A percentile compares a stretch with the other conserved stretches of the same genome.
Evolutionary conservation across 768 basidiomycete species (phyloP).

Genomic region (Boletus vinaceobasis): DNA sequence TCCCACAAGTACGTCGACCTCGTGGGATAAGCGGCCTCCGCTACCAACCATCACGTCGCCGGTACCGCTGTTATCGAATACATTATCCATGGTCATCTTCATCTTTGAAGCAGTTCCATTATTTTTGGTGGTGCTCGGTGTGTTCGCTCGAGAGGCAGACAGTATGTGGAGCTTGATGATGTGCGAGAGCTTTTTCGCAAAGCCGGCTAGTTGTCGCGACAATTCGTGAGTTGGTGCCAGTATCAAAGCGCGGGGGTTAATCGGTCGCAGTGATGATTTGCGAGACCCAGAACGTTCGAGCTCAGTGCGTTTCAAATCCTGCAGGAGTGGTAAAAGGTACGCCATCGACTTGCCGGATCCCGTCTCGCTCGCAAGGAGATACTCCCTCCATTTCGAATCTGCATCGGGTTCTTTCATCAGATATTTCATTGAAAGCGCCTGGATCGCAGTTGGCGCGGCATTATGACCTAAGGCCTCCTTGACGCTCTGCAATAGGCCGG

Average conservation of each 20-base stretch:
- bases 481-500: conserved; percentile 58
- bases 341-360: conserved; percentile 92
- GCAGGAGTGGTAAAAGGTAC: conserved; percentile 81
- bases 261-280: conserved; percentile 20
- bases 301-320: conserved; percentile 71
- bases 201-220: conserved; percentile 69
- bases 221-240: conserved; percentile 91
- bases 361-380: conserved; percentile 82
- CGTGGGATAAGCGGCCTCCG: conserved; percentile 13
- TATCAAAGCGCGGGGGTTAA: conserved; percentile 74
- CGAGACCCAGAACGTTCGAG: conserved; percentile 11
- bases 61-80: conserved; percentile 22
- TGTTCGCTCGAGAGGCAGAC: conserved; percentile 65
- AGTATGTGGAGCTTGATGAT: conserved; percentile 70
- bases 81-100: conserved; percentile 21
- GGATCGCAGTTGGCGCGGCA: conserved; percentile 72
- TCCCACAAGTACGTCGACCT: conserved; percentile 58
- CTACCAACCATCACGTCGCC: conserved; percentile 30
- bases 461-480: conserved; percentile 53
- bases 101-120: conserved; percentile 50
- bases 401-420: conserved; percentile 38
- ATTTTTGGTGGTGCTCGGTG: conserved; percentile 18
- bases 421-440: conserved; percentile 67
- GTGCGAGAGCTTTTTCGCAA: conserved; percentile 75
- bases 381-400: conserved; percentile 34